Conservation (phyloP, 768 basidiomycete genomes). For the Pleurotus salmoneostramineus region DNA sequence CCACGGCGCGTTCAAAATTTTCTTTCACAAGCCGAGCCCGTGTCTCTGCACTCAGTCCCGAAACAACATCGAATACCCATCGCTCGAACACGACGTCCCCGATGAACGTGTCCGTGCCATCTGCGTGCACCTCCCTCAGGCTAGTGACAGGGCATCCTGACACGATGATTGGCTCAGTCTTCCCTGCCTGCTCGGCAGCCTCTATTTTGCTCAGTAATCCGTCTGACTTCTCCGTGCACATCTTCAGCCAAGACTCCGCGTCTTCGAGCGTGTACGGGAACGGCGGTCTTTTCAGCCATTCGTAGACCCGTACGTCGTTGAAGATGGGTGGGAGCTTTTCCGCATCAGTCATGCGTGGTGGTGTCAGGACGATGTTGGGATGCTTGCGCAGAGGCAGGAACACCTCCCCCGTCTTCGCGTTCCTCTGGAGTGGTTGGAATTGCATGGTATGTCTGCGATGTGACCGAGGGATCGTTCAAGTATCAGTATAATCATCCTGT, state of each 20-base stretch:
- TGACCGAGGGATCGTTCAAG: too few relatives aligned
- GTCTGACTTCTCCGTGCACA: background rate
- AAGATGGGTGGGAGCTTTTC: constrained; percentile 25
- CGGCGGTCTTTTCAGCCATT: constrained; percentile 31
- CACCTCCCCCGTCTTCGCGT: constrained; percentile 39
- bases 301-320: constrained; percentile 31
- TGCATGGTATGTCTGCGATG: background rate
- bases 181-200: constrained; percentile 17
- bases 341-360: constrained; percentile 39
- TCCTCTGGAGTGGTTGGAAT: constrained; percentile 12
- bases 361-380: constrained; percentile 43
- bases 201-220: constrained; percentile 18
- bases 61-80: constrained; percentile 20
- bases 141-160: constrained; percentile 37
- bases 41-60: constrained; percentile 16
- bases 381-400: constrained; percentile 47
- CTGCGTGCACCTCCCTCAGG: constrained; percentile 37
- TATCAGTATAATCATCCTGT: too few relatives aligned
- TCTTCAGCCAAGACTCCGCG: constrained; percentile 14
- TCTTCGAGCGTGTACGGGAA: constrained; percentile 21
- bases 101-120: constrained; percentile 17
- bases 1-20: constrained; percentile 31
- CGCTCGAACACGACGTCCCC: constrained; percentile 32
- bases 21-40: constrained; percentile 19
- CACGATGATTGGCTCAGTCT: constrained; percentile 11